These are phyloP conservation scores for Cyberlindnera maritima DNA, from an alignment of 805 yeast genomes.

Conservation along the genomic window DNA sequence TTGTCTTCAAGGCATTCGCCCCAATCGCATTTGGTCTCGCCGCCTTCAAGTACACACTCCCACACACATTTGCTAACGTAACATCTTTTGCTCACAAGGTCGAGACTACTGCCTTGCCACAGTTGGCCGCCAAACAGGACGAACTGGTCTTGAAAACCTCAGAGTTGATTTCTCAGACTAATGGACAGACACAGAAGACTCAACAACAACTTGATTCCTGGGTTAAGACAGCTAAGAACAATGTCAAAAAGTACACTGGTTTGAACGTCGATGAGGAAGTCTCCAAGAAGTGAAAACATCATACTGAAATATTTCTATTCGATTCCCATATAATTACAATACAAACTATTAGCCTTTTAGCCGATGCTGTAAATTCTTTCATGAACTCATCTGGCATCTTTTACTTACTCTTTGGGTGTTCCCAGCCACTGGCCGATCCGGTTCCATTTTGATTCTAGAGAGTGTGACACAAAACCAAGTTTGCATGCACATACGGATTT, in stretches of 20 bases:
- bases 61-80: constrained; percentile 66
- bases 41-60: constrained; percentile 69
- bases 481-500: neutral
- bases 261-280: constrained; percentile 64
- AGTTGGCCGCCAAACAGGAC: constrained; percentile 60
- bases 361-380: no score
- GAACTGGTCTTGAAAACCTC: constrained; percentile 44
- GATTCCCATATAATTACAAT: neutral
- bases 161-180: constrained; percentile 42
- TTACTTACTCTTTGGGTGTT: no score
- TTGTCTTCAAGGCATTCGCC: constrained; percentile 48
- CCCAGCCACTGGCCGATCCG: no score
- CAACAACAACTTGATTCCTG: constrained; percentile 32
- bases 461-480: neutral
- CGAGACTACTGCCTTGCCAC: constrained; percentile 61
- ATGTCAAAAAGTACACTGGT: constrained; percentile 50
- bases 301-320: neutral
- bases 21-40: constrained; percentile 62
- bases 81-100: constrained; percentile 53
- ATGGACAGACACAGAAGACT: constrained; percentile 21
- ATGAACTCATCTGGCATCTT: no score
- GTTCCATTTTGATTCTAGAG: no score
- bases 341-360: no score
- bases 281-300: constrained; percentile 38
- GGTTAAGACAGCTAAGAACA: constrained; percentile 11